Percentiles rank a stretch among this genome's conserved stretches.
Evolutionary conservation across 305 asterid genomes (phyloP).

Genomic region (Rubia balearica): DNA sequence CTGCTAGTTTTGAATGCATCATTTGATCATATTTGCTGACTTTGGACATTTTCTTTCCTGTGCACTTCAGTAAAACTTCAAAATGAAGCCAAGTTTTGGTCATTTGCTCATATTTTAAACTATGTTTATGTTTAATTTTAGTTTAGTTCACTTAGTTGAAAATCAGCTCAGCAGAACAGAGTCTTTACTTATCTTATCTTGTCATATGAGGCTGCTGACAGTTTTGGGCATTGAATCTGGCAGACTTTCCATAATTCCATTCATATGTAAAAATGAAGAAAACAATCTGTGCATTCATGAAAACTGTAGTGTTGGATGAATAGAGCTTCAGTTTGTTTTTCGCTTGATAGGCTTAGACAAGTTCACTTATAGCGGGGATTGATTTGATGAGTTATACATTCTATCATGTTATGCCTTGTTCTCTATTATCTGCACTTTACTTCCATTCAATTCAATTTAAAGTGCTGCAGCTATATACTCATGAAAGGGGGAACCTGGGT

Average conservation of each 20-base stretch:
- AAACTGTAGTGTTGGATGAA: too few species aligned
- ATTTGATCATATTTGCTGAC: neutral
- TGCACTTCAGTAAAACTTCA: too few species aligned
- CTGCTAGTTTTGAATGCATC: neutral
- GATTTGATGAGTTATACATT: neutral
- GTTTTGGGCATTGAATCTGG: neutral
- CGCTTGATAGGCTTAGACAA: too few species aligned
- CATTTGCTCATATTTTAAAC: neutral
- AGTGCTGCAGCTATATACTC: too few species aligned
- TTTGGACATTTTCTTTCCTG: too few species aligned
- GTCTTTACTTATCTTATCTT: neutral
- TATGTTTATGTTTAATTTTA: too few species aligned
- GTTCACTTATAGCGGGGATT: too few species aligned
- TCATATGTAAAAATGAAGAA: neutral
- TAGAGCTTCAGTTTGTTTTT: too few species aligned
- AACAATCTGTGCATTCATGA: neutral
- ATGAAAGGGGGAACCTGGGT: too few species aligned
- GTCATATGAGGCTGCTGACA: neutral
- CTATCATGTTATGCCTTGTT: neutral
- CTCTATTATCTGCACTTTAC: too few species aligned
- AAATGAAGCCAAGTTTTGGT: neutral
- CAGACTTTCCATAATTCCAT: neutral
- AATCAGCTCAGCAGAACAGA: neutral
- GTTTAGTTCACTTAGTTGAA: too few species aligned
- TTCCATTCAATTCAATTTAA: too few species aligned